A percentile compares a stretch with the other conserved stretches of the same genome.
Evolutionary conservation across 106 monocot species (phyloP).

Genomic region (Xerophyta viscosa): DNA sequence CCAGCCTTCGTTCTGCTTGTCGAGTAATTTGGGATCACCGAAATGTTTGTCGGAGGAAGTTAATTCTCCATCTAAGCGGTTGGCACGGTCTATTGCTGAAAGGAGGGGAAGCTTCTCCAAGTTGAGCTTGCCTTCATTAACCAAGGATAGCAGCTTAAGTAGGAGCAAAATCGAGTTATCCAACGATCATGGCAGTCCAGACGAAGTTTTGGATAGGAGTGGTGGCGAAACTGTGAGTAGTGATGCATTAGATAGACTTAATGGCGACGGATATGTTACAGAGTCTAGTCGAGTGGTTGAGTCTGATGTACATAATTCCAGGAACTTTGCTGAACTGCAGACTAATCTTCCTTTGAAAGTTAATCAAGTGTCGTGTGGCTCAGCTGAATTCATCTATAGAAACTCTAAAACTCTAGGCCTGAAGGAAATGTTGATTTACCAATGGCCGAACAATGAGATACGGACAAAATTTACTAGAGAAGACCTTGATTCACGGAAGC

Average conservation of each 20-base stretch:
- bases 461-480: constrained; percentile 20
- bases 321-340: too few relatives aligned
- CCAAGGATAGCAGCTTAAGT: constrained; percentile 19
- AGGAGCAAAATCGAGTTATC: constrained; percentile 10
- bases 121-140: constrained; percentile 44
- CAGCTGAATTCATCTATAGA: constrained; percentile 4
- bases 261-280: neutral
- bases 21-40: constrained; percentile 8
- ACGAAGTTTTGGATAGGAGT: constrained; percentile 11
- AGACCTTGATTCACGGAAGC: constrained; percentile 47
- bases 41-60: constrained; percentile 4
- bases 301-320: too few relatives aligned
- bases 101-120: constrained; percentile 67
- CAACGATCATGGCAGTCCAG: constrained; percentile 2
- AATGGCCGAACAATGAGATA: constrained; percentile 51
- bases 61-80: constrained; percentile 36
- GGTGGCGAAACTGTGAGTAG: too few relatives aligned
- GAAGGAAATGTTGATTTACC: constrained; percentile 19
- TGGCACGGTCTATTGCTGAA: constrained; percentile 63
- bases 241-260: constrained; percentile 4
- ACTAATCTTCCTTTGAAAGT: neutral
- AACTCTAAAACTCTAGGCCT: neutral
- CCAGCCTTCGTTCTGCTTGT: constrained; percentile 15
- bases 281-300: too few relatives aligned
- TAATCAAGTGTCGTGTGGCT: neutral